Percentiles rank a stretch among this genome's conserved stretches.
These are phyloP conservation scores for Toxicodendron radicans DNA, from an alignment of 345 rosid genomes.

Conservation along the genomic window DNA sequence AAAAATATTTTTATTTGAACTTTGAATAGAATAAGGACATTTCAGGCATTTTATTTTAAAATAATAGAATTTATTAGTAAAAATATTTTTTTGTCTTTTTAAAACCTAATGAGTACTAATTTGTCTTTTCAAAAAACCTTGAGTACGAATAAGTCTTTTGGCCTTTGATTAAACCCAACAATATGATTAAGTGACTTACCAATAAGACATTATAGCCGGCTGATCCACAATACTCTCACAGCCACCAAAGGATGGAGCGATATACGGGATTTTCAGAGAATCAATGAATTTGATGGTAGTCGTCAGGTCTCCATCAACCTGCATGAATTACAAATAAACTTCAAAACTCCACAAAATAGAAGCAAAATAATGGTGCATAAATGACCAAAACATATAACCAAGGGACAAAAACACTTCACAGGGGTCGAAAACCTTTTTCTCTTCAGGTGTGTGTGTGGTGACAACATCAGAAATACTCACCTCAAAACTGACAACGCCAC, in stretches of 20 bases:
- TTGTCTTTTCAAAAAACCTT: too few relatives aligned
- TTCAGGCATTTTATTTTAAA: too few relatives aligned
- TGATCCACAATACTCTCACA: constrained; percentile 98
- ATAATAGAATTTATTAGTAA: too few relatives aligned
- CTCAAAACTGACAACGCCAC: constrained; percentile 99
- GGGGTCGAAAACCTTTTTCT: not conserved
- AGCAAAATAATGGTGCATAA: not conserved
- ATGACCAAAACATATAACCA: not conserved
- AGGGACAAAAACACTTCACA: not conserved
- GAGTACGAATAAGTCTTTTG: too few relatives aligned
- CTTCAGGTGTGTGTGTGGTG: too few relatives aligned
- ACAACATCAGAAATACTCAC: constrained; percentile 31
- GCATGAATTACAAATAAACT: constrained; percentile 14
- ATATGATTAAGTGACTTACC: constrained; percentile 44
- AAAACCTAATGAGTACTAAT: too few relatives aligned
- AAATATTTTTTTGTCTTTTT: too few relatives aligned
- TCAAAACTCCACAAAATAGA: not conserved
- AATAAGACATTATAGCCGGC: constrained; percentile 98
- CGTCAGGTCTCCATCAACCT: constrained; percentile 82
- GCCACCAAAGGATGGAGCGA: constrained; percentile 98
- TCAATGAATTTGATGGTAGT: constrained; percentile 79
- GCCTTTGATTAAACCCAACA: too few relatives aligned
- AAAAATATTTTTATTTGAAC: too few relatives aligned
- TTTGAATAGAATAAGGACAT: too few relatives aligned
- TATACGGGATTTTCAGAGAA: constrained; percentile 88